Conservation (phyloP, 176 grass and related monocot genomes). For the Oryza glumipatula region DNA sequence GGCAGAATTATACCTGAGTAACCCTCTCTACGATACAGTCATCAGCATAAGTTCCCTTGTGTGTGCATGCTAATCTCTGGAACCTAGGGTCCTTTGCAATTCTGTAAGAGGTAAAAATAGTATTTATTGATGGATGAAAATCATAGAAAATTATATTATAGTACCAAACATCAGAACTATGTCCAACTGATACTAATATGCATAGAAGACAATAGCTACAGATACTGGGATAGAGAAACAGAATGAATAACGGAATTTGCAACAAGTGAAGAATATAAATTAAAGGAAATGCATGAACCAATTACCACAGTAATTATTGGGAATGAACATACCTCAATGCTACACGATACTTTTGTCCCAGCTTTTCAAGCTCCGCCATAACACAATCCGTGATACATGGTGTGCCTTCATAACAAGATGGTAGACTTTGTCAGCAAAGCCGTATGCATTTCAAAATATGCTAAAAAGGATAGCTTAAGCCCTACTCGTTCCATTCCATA, state of each 20-base stretch:
- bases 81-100: conserved; percentile 97
- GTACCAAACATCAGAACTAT: not conserved
- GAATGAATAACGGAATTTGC: not conserved
- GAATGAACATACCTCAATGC: conserved; percentile 66
- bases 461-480: not conserved
- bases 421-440: not conserved
- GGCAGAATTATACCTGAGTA: conserved; percentile 66
- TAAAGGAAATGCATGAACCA: not conserved
- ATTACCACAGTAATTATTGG: too few species aligned
- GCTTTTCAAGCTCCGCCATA: conserved; percentile 96
- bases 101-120: conserved; percentile 39
- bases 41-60: conserved; percentile 98
- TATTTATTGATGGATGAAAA: conserved; percentile 21
- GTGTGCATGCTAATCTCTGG: conserved; percentile 90
- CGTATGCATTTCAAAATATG: not conserved
- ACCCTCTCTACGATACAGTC: conserved; percentile 95
- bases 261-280: not conserved
- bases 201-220: not conserved
- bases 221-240: not conserved
- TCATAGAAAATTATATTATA: not conserved
- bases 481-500: not conserved
- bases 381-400: conserved; percentile 94
- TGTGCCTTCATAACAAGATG: conserved; percentile 62
- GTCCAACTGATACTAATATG: not conserved
- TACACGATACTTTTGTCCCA: conserved; percentile 92